Percentiles rank a stretch among this genome's conserved stretches.
phyloP scores from a whole-genome alignment of 768 basidiomycete genomes.

The Lactarius quietus region DNA sequence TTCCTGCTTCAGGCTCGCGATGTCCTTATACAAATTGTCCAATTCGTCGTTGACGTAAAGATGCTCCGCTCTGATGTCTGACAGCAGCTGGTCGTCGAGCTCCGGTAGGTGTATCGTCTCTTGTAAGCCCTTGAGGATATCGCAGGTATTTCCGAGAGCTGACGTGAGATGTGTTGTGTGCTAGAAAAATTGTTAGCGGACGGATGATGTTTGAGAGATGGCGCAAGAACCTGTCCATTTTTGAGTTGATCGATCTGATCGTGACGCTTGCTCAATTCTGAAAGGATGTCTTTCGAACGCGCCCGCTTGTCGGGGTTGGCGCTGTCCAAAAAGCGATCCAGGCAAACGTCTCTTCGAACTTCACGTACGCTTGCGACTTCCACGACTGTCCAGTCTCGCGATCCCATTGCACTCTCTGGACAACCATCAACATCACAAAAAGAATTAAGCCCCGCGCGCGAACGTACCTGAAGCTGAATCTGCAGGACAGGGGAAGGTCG shows the following conservation, averaged over 20 bases:
- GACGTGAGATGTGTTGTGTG: conserved; percentile 56
- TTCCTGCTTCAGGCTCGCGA: conserved; percentile 56
- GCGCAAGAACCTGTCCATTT: conserved; percentile 67
- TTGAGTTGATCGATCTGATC: conserved; percentile 65
- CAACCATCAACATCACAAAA: not conserved
- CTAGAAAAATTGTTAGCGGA: conserved; percentile 36
- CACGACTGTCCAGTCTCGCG: conserved; percentile 86
- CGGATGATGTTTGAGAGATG: not conserved
- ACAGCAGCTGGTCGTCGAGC: conserved; percentile 58
- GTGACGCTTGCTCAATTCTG: conserved; percentile 57
- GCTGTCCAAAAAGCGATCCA: conserved; percentile 89
- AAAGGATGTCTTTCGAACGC: conserved; percentile 65
- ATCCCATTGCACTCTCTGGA: conserved; percentile 90
- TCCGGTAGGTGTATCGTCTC: conserved; percentile 43
- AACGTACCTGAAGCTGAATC: conserved; percentile 86
- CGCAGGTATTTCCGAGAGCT: conserved; percentile 51
- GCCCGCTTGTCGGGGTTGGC: conserved; percentile 68
- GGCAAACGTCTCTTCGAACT: conserved; percentile 81
- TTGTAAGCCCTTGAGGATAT: conserved; percentile 53
- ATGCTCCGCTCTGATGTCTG: conserved; percentile 52
- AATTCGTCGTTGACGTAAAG: conserved; percentile 52
- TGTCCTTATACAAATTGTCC: conserved; percentile 47
- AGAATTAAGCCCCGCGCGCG: not conserved
- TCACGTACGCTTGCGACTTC: conserved; percentile 95
- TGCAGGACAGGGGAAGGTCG: conserved; percentile 89